A percentile compares a stretch with the other conserved stretches of the same genome.
These are phyloP conservation scores for Tolypocladium endophyticum DNA, from an alignment of 2,329 filamentous ascomycete genomes.

Conservation along the genomic window DNA sequence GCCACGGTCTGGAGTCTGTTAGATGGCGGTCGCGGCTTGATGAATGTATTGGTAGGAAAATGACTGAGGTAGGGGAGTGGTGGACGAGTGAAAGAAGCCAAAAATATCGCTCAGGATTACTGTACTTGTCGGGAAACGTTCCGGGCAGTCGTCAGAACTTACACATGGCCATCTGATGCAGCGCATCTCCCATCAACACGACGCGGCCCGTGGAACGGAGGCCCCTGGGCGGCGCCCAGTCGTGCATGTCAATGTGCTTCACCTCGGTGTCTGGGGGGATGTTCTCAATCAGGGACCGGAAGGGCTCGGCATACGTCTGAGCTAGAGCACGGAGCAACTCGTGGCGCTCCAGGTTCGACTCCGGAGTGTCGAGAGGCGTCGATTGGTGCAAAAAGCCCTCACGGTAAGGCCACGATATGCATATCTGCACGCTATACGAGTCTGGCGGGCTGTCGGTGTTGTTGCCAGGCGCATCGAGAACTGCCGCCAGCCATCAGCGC, in stretches of 20 bases:
- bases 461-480: conserved; percentile 38
- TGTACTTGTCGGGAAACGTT: not conserved
- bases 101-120: not conserved
- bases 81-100: not conserved
- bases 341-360: conserved; percentile 24
- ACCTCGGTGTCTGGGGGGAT: conserved; percentile 31
- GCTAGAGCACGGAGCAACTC: conserved; percentile 32
- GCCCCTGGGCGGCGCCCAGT: conserved; percentile 31
- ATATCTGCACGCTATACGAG: conserved; percentile 35
- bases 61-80: not conserved
- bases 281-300: conserved; percentile 27
- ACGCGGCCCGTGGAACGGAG: conserved; percentile 27
- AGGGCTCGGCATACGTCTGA: conserved; percentile 36
- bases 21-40: not conserved
- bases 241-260: conserved; percentile 34
- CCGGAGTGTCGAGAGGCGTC: conserved; percentile 27
- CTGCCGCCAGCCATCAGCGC: conserved; percentile 15
- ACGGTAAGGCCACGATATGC: conserved; percentile 38
- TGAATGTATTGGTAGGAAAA: not conserved
- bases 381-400: conserved; percentile 20
- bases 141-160: conserved; percentile 13
- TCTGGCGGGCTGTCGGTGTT: conserved; percentile 16
- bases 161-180: conserved; percentile 53
- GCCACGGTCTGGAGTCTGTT: conserved; percentile 34
- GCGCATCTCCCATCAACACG: conserved; percentile 41